Base-by-base conservation (phyloP, 768 basidiomycete species). In the Amyloporia xantha region DNA sequence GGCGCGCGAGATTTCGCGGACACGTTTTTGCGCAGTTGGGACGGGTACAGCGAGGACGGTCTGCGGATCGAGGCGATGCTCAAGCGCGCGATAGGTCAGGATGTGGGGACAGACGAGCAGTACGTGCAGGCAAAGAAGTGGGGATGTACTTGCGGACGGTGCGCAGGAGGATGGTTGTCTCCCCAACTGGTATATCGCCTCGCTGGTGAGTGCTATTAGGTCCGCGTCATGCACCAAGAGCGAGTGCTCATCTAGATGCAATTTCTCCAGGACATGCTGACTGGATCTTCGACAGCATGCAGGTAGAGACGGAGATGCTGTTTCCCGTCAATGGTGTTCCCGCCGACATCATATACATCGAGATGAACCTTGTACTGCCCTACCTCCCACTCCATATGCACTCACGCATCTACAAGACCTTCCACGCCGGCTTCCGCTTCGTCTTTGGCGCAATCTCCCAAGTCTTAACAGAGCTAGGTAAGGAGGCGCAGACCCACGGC, bases 381-480 rank as follows among this genome's bases (percentile, higher is more conserved):
- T 33, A 33, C 30, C 7, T 33, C 15, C 41, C 41, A 7, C 5
- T 13, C 10, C 17, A 10, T 12, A n/a, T 41, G 10, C 41, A 23
- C 20, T 12, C 13, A 15, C 4, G 7, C 15, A 6, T 41, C 4
- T 41, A 9, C 20, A 41, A 41, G 41, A 41, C 41, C 17, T 41
- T 41, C 20, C 23, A 41, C 15, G 6, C 13, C 12, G 41, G 41
- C 17, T 41, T 20, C 24, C 41, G 41, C 23, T 19, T 19, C n/a
- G 41, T 41, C 38, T 40, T 40, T 19, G 38, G 38, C 9, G 38
- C 38, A n/a, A 41, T 41, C n/a, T 19, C 41, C 5, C 41, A 41
- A 23, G 41, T 41, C 19, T 15, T 41, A 12, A 7, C 6, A 7
- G 38, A 40, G 17, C 38, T 40, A 6, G 38, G 9, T 17, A 17